Base-by-base conservation (phyloP, 73 alveolate genomes). In the Breviolum minutum region DNA sequence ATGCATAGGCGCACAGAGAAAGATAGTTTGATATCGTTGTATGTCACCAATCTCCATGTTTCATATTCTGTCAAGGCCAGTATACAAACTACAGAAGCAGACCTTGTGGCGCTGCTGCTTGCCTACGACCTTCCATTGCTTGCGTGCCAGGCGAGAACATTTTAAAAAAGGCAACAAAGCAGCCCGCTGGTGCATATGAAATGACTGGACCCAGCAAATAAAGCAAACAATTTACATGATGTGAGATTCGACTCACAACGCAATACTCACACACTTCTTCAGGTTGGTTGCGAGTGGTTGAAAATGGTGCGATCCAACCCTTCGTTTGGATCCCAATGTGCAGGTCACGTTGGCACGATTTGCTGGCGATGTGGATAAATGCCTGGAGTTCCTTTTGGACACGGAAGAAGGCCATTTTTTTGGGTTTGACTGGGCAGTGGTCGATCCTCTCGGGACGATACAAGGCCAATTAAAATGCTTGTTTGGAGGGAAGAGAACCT, bases 41-140 rank as follows among this genome's bases (percentile, higher is more conserved):
- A 40, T 40, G 54, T 40, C 54, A 40, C 54, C 54, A 40, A 40
- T 40, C 54, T 40, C 54, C 54, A 40, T 40, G 54, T 40, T 40
- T 40, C 5, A 40, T 40, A 40, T 40, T 40, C 3, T 40, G 54
- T 40, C 54, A 13, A 73, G 83, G 83, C 83, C 83, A 19, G 40
- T 27, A 71, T 90, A 73, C 96, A 61, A 76, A 74, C 87, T 76
- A 90, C 96, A 0, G 87, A 90, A 17, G 96, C 96, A 3, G 96
- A 90, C 96, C 74, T 90, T 74, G 26, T 90, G 76, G 96, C 96
- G 20, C 32, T 90, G 96, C 40, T 90, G 76, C 22, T 69, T 64
- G 96, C 96, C 87, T 90, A 90, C n/a, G 96, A 90, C 70, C 87
- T 90, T 64, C 96, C 96, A 11, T 27, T 32, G 63, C 54, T 74